Conservation (phyloP, 208 protist genomes). For the Wallacemonas rigidus region DNA sequence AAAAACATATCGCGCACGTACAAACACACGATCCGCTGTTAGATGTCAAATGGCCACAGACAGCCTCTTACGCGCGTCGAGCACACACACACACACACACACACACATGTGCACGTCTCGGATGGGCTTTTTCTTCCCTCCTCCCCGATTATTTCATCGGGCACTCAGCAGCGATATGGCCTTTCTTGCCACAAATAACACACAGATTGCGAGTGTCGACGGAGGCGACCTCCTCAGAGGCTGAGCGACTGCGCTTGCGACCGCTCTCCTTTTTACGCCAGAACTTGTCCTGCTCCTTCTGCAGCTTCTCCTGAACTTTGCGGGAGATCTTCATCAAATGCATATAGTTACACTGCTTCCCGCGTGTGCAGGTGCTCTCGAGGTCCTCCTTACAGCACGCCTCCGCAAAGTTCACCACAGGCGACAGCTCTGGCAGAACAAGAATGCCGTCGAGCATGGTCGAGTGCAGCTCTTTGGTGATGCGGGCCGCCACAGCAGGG, state of each 20-base stretch:
- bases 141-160: constrained; percentile 45
- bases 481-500: constrained; percentile 83
- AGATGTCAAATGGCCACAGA: too few relatives aligned
- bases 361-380: constrained; percentile 91
- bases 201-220: constrained; percentile 41
- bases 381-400: constrained; percentile 97
- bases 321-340: constrained; percentile 95
- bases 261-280: constrained; percentile 52
- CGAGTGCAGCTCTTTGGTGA: constrained; percentile 80
- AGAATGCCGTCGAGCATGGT: constrained; percentile 90
- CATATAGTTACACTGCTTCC: constrained; percentile 98
- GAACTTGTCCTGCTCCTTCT: constrained; percentile 85
- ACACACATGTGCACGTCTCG: too few relatives aligned
- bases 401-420: constrained; percentile 98
- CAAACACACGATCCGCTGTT: too few relatives aligned
- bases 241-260: constrained; percentile 39
- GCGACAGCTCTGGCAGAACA: constrained; percentile 95
- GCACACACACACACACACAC: too few relatives aligned
- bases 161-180: constrained; percentile 67
- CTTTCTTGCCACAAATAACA: constrained; percentile 65
- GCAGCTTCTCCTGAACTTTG: constrained; percentile 80
- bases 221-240: constrained; percentile 16
- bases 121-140: neutral
- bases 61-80: too few relatives aligned
- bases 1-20: too few relatives aligned